phyloP scores from a whole-genome alignment of 1,139 yeast species.

The Yamadazyma dendronema region DNA sequence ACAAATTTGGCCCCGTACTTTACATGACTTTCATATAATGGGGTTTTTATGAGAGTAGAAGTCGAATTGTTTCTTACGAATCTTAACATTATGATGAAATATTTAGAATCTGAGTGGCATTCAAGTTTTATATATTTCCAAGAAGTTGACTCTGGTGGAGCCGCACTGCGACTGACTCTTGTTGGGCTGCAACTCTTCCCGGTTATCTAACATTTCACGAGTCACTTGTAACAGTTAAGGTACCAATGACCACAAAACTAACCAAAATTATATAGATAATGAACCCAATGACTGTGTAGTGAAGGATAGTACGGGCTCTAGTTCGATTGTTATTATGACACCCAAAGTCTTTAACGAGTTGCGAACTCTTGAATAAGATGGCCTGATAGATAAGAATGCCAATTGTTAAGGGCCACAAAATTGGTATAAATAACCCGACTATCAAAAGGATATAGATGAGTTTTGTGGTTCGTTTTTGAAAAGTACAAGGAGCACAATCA shows the following conservation, averaged over 20 bases:
- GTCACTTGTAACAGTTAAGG: not conserved
- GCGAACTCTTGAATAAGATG: constrained; percentile 3
- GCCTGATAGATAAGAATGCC: constrained; percentile 1
- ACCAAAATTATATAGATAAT: constrained; percentile 5
- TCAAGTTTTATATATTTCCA: not conserved
- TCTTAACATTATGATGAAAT: constrained; percentile 17
- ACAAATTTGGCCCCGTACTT: constrained; percentile 86
- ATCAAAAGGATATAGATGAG: not conserved
- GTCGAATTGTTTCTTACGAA: constrained; percentile 27
- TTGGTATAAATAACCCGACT: constrained; percentile 6
- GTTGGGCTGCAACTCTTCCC: not conserved
- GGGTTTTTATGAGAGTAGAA: constrained; percentile 55
- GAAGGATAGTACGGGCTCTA: constrained; percentile 1
- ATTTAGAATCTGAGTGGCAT: not conserved
- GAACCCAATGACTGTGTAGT: constrained; percentile 5
- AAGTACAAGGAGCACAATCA: constrained; percentile 8
- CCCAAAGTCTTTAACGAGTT: constrained; percentile 5
- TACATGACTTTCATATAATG: constrained; percentile 77
- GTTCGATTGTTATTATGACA: constrained; percentile 5
- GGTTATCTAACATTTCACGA: not conserved
- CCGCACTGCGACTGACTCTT: constrained; percentile 1
- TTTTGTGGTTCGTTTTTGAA: not conserved
- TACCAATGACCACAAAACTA: constrained; percentile 2
- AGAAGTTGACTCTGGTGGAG: constrained; percentile 1
- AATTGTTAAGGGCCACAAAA: constrained; percentile 6